Evolutionary conservation across 495 filamentous ascomycete species (phyloP).

Genomic region (Trichoderma erinaceum): DNA sequence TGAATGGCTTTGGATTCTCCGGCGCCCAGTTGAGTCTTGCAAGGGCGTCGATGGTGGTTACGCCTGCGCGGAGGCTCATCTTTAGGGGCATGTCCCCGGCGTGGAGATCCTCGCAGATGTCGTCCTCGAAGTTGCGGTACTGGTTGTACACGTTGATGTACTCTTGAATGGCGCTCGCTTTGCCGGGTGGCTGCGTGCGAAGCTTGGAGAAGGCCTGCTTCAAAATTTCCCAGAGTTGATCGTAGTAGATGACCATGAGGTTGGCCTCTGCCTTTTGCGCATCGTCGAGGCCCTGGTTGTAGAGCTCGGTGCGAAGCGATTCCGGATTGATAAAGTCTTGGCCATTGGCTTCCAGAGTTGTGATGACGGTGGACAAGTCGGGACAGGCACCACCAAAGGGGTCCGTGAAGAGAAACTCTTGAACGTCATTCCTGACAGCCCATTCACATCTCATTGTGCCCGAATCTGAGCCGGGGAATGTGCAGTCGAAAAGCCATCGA

Average conservation of each 20-base stretch:
- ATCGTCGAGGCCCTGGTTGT: conserved; percentile 7
- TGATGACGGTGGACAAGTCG: conserved; percentile 10
- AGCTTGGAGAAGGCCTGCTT: conserved; percentile 11
- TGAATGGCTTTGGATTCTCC: conserved; percentile 5
- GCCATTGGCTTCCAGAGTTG: conserved; percentile 4
- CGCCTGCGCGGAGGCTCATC: conserved; percentile 11
- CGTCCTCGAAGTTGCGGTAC: conserved; percentile 4
- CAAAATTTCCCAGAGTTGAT: conserved; percentile 3
- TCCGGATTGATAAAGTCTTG: conserved; percentile 2
- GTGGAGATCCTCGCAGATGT: conserved; percentile 5
- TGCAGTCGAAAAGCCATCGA: conserved; percentile 8
- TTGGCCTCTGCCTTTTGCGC: conserved; percentile 9
- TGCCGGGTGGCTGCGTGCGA: not conserved
- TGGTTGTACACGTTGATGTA: conserved; percentile 6
- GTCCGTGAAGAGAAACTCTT: conserved; percentile 7
- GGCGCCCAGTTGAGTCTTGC: conserved; percentile 3
- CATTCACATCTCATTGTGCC: not conserved
- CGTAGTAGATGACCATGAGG: conserved; percentile 10
- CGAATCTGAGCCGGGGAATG: conserved; percentile 3
- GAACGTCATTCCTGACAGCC: conserved; percentile 1
- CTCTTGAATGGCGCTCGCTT: not conserved
- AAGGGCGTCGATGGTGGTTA: not conserved
- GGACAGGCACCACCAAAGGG: conserved; percentile 13
- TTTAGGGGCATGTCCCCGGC: not conserved
- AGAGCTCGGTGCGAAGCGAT: not conserved